phyloP scores from a whole-genome alignment of 2,329 filamentous ascomycete genomes.

The Colletotrichum sp. region DNA sequence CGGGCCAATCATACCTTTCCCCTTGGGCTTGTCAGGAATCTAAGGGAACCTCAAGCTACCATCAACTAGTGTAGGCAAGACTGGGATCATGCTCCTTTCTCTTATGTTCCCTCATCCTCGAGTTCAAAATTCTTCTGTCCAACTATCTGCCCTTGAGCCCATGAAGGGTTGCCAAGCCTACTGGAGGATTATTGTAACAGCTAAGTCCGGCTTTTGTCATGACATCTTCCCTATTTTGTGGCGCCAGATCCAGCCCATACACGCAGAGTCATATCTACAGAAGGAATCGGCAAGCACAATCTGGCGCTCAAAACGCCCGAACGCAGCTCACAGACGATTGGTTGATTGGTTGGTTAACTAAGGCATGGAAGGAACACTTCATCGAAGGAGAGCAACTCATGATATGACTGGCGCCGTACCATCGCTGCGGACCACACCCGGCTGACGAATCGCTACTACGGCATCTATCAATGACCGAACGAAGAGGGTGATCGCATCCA shows the following conservation, averaged over 20 bases:
- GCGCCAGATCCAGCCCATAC: no score
- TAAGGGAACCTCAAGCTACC: neutral
- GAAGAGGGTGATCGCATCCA: neutral
- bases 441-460: neutral
- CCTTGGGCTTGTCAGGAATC: no score
- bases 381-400: neutral
- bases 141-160: rapidly evolving
- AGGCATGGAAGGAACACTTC: no score
- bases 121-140: no score
- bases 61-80: neutral
- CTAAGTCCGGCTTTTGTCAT: no score
- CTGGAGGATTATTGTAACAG: no score
- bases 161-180: no score
- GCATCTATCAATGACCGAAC: neutral
- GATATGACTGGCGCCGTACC: neutral
- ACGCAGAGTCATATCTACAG: no score
- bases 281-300: neutral
- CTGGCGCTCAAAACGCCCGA: neutral
- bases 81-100: neutral
- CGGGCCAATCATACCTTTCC: no score
- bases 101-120: neutral
- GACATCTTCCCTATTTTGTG: no score
- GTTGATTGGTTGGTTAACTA: neutral
- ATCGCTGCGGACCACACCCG: neutral
- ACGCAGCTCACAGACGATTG: neutral